A percentile compares a stretch with the other conserved stretches of the same genome.
These are phyloP conservation scores for Linanthus parryae DNA, from an alignment of 148 eudicot genomes.

Conservation along the genomic window DNA sequence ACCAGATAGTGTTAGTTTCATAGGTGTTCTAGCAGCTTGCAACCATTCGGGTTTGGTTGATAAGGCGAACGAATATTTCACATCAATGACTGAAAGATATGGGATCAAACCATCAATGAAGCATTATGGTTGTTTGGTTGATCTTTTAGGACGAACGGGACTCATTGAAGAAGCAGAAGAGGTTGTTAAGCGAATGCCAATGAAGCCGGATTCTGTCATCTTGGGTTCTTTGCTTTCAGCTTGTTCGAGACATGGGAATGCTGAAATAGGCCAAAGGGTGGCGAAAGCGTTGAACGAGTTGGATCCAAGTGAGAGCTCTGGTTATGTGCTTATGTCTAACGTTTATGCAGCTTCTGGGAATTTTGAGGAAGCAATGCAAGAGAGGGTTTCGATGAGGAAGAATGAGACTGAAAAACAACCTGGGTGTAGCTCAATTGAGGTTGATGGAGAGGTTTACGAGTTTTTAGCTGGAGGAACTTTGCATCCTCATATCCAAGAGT, in stretches of 20 bases:
- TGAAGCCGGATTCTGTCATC: slow-evolving; percentile 31
- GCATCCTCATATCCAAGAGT: slow-evolving; percentile 29
- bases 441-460: slow-evolving; percentile 40
- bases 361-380: slow-evolving; percentile 31
- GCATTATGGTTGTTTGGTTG: slow-evolving; percentile 54
- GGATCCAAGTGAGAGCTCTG: slow-evolving; percentile 30
- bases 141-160: slow-evolving; percentile 39
- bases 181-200: slow-evolving; percentile 32
- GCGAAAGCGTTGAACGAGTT: slow-evolving; percentile 21
- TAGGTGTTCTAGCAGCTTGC: slow-evolving; percentile 48
- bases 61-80: slow-evolving; percentile 35
- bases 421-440: slow-evolving; percentile 47
- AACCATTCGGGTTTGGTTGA: slow-evolving; percentile 31
- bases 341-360: slow-evolving; percentile 35
- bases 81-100: slow-evolving; percentile 26
- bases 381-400: slow-evolving; percentile 37
- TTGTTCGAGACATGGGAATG: slow-evolving; percentile 39
- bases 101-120: slow-evolving; percentile 39
- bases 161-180: slow-evolving; percentile 32
- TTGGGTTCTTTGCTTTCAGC: slow-evolving; percentile 54
- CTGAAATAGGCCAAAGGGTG: slow-evolving; percentile 34
- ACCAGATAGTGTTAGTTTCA: slow-evolving; percentile 48
- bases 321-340: slow-evolving; percentile 41
- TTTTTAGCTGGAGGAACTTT: slow-evolving; percentile 38
- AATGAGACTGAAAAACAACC: slow-evolving; percentile 29